These are phyloP conservation scores for Puccinia triticina DNA, from an alignment of 1,284 basidiomycete genomes.

Conservation along the genomic window DNA sequence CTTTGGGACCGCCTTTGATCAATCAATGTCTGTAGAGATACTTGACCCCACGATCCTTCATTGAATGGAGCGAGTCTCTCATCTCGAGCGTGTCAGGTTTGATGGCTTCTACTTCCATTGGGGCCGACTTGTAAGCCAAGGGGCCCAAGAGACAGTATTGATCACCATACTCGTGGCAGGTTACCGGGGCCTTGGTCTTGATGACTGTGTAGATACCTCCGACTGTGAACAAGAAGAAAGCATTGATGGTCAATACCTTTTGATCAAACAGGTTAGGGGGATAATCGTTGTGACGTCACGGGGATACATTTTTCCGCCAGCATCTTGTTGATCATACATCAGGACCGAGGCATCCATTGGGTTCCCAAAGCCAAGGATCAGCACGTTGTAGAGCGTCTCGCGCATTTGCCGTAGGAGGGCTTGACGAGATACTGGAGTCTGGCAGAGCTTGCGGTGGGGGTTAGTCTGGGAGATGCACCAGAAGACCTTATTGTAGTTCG, in stretches of 20 bases:
- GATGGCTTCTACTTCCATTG: too few relatives aligned
- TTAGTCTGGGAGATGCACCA: conserved; percentile 87
- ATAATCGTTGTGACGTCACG: not conserved
- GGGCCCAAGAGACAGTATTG: too few relatives aligned
- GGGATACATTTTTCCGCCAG: too few relatives aligned
- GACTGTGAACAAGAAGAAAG: conserved; percentile 63
- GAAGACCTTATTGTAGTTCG: conserved; percentile 85
- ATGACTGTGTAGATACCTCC: conserved; percentile 99
- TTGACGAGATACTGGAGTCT: too few relatives aligned
- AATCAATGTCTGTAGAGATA: conserved; percentile 95
- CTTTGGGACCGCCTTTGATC: conserved; percentile 90
- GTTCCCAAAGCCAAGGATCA: conserved; percentile 77
- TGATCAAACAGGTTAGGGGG: not conserved
- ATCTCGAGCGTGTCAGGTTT: conserved; percentile 66
- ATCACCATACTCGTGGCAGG: conserved; percentile 77
- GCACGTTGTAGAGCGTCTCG: too few relatives aligned
- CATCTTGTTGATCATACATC: too few relatives aligned
- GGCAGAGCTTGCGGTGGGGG: conserved; percentile 74
- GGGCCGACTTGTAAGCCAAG: too few relatives aligned
- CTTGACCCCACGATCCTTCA: conserved; percentile 88
- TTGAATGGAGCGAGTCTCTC: conserved; percentile 69
- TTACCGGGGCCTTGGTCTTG: conserved; percentile 98
- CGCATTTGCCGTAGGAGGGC: too few relatives aligned
- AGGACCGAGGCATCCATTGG: conserved; percentile 89
- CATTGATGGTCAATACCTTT: not conserved